Percentiles rank a stretch among this genome's conserved stretches.
phyloP scores from a whole-genome alignment of 1,284 basidiomycete genomes.

The Cryptococcus sp. region DNA sequence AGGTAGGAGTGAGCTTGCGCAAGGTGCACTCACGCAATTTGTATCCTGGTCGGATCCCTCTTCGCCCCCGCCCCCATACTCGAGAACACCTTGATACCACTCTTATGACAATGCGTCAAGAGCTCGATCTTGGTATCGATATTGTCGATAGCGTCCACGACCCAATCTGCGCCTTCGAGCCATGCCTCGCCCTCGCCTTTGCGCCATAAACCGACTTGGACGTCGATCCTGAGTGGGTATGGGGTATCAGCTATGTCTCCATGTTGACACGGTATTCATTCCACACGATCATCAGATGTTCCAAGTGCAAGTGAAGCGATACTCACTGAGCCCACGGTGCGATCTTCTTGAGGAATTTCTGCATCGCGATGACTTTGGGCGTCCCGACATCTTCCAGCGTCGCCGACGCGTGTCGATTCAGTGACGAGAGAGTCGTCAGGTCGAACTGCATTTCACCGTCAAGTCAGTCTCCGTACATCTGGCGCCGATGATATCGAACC shows the following conservation, averaged over 20 bases:
- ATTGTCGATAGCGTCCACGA: conserved; percentile 95
- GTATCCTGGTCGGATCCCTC: conserved; percentile 88
- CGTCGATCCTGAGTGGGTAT: conserved; percentile 65
- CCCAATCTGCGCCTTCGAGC: conserved; percentile 83
- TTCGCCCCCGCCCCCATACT: conserved; percentile 99
- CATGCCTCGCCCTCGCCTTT: conserved; percentile 69
- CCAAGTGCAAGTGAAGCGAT: not conserved
- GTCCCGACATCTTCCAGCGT: conserved; percentile 86
- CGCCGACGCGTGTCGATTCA: conserved; percentile 95
- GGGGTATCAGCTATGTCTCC: not conserved
- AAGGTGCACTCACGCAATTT: conserved; percentile 63
- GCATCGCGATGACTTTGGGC: conserved; percentile 86
- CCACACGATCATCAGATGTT: too few relatives aligned
- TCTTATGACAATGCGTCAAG: conserved; percentile 76
- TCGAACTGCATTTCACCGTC: conserved; percentile 65
- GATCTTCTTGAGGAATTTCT: conserved; percentile 69
- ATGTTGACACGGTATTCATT: too few relatives aligned
- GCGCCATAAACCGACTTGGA: conserved; percentile 78
- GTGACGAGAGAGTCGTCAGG: conserved; percentile 85
- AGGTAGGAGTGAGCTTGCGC: not conserved
- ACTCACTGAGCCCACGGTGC: conserved; percentile 59
- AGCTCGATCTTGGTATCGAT: conserved; percentile 92
- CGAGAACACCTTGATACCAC: conserved; percentile 83
- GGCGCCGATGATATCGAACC: not conserved
- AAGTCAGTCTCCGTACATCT: not conserved